Evolutionary conservation across 305 asterid species (phyloP), one percentile per base, ranked within the genome.

Genomic region (Ruellia speciosa): DNA sequence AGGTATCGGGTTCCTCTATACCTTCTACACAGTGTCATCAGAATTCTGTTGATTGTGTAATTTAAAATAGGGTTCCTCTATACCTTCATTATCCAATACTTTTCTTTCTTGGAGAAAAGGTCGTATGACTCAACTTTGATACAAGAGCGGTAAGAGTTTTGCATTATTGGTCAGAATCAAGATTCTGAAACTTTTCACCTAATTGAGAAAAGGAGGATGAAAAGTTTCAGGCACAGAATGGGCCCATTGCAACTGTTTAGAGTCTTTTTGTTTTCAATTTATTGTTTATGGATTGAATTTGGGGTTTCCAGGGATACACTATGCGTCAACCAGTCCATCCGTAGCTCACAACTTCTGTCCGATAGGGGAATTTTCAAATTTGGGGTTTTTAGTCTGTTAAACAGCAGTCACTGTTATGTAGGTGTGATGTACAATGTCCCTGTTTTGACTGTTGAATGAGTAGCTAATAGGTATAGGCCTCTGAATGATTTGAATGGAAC

Each of bases 381-480:
- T 17, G 76, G 83, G 1, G 75, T 82, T 48, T 81, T 81, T 14
- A 72, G 74, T 40, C 88, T 79, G 19, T 54, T 11, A 46, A 79
- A 79, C 39, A 35, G 59, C 14, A 50, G 18, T 1, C 28, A 58
- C 31, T 67, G 63, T 39, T 81, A 79, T 46, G 73, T 81, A 0
- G 85, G 85, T 17, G 53, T 81, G 54, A 66, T 73, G 82, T 74
- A 16, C 62, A 76, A 76, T 43, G 33, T 60, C 49, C 75, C 77
- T 43, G 67, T 56, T 13, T 6, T 0, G 17, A 63, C 72, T 9
- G 77, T 67, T 50, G 33, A 75, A 31, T 78, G 81, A 77, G 72
- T 75, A 33, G 87, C 82, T 17, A 81, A 81, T 55, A 72, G 82
- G 67, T 72, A 73, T 48, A 58, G 13, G 7, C 82, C 85, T 24